phyloP scores from a whole-genome alignment of 352 stramenopile genomes.

The Pilasporangium apinafurcum region DNA sequence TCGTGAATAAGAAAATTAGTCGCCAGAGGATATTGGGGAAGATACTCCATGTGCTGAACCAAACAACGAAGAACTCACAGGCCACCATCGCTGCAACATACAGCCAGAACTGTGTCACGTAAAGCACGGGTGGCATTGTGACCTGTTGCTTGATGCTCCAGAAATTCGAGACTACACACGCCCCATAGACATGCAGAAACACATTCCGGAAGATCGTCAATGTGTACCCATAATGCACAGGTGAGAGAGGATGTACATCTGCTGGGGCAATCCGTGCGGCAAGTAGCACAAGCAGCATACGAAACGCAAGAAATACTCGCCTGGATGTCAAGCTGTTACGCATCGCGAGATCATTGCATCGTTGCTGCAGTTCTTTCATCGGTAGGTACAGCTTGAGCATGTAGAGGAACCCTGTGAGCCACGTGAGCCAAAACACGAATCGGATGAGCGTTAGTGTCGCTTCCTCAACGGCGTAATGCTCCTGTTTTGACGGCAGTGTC shows the following conservation, averaged over 20 bases:
- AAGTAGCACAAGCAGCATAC: slow-evolving; percentile 46
- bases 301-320: slow-evolving; percentile 47
- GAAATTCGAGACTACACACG: slow-evolving; percentile 77
- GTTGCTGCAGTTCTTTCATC: slow-evolving; percentile 49
- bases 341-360: slow-evolving; percentile 50
- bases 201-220: slow-evolving; percentile 79
- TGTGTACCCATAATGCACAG: slow-evolving; percentile 67
- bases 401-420: slow-evolving; percentile 63
- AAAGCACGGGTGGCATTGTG: slow-evolving; percentile 66
- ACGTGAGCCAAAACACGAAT: slow-evolving; percentile 45
- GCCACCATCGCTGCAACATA: slow-evolving; percentile 36
- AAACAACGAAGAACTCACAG: slow-evolving; percentile 67
- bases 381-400: slow-evolving; percentile 55
- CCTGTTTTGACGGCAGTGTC: slow-evolving; percentile 57
- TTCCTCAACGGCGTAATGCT: slow-evolving; percentile 65
- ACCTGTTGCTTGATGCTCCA: slow-evolving; percentile 44
- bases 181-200: slow-evolving; percentile 68
- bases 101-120: slow-evolving; percentile 65
- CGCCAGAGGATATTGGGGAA: slow-evolving; percentile 76
- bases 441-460: slow-evolving; percentile 52
- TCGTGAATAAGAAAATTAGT: slow-evolving; percentile 49
- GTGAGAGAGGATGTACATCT: slow-evolving; percentile 62
- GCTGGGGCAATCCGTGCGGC: slow-evolving; percentile 49
- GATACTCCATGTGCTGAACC: slow-evolving; percentile 72
- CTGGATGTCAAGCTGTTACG: slow-evolving; percentile 38